Conservation (phyloP, 805 yeast genomes). For the Yarrowia yakushimensis region DNA sequence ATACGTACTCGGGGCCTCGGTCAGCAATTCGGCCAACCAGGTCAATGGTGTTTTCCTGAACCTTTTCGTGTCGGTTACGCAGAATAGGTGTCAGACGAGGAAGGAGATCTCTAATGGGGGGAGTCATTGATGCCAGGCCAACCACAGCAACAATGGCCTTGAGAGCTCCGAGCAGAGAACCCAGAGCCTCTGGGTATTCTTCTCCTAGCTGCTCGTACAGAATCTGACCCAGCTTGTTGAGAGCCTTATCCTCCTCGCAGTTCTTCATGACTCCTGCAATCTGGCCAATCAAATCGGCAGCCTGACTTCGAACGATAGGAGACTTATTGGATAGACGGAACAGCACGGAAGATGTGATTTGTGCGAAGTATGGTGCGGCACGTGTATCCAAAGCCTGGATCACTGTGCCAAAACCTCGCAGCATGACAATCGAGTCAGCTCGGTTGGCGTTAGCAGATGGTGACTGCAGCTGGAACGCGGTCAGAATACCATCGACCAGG, state of each 20-base stretch:
- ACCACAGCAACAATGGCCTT: constrained; percentile 57
- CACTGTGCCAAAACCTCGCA: constrained; percentile 63
- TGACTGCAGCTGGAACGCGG: constrained; percentile 76
- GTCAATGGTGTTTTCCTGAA: constrained; percentile 76
- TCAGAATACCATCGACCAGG: constrained; percentile 72
- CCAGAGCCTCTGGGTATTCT: constrained; percentile 88
- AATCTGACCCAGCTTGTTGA: constrained; percentile 68
- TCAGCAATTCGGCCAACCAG: constrained; percentile 80
- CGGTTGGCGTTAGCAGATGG: constrained; percentile 26
- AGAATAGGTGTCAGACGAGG: constrained; percentile 90
- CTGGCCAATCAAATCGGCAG: constrained; percentile 70
- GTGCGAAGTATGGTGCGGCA: constrained; percentile 65
- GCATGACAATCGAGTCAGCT: constrained; percentile 49
- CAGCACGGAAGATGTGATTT: constrained; percentile 66
- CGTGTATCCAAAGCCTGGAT: constrained; percentile 60
- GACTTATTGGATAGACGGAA: constrained; percentile 69
- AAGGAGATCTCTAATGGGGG: constrained; percentile 75
- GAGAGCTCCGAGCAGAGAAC: constrained; percentile 74
- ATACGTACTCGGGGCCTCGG: constrained; percentile 72
- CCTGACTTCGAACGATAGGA: constrained; percentile 72
- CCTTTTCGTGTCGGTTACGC: constrained; percentile 84
- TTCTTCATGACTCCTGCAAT: constrained; percentile 62
- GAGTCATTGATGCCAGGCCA: constrained; percentile 62
- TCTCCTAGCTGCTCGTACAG: constrained; percentile 92
- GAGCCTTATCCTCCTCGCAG: constrained; percentile 60